Base-by-base conservation (phyloP, 2,329 filamentous ascomycete species). In the Pseudogymnoascus sp. region DNA sequence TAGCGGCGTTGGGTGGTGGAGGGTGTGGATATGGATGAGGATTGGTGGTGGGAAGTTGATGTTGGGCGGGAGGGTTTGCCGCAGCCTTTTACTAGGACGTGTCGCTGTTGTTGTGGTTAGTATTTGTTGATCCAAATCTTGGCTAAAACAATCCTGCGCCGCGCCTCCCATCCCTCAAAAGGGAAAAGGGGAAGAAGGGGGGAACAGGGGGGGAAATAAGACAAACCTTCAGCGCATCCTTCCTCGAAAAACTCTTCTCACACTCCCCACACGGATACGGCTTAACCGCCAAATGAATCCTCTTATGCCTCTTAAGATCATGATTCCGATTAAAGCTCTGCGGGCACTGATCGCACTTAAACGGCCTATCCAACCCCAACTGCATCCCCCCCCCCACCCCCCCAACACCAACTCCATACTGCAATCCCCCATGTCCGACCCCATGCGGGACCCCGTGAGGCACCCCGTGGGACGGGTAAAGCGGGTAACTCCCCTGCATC, bases 241-340 rank as follows among this genome's bases (percentile, higher is more conserved):
- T 98, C 65, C 95, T 84, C 2, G 93, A 97, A 73, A 99, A 99
- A 74, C 90, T 95, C 83, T 98, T 98, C 67, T 96, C 92, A 74
- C 95, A 99, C 72, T 89, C 89, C 6, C 81, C 85, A 75, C 95
- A 99, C 0, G 93, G 93, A 75, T 93, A 98, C 0, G 95, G 95
- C 80, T 99, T 99, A 43, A 98, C 91, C 0, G 92, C 90, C 65
- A 98, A 78, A 76, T 99, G 95, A 65, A 98, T 98, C 61, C 92
- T 82, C 80, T 96, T 96, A 76, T 99, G 95, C 62, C 95, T 85
- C 78, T 99, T 99, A 70, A 98, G 77, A 73, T 98, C 95, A 73
- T 98, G 95, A 69, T 98, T 98, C 4, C 95, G 83, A 75, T 96
- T 98, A 79, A 99, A 99, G 39, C 90, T 93, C 74, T 96, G 92